These are phyloP conservation scores for Symmetrospora coprosmae DNA, from an alignment of 768 basidiomycete genomes.

Conservation along the genomic window DNA sequence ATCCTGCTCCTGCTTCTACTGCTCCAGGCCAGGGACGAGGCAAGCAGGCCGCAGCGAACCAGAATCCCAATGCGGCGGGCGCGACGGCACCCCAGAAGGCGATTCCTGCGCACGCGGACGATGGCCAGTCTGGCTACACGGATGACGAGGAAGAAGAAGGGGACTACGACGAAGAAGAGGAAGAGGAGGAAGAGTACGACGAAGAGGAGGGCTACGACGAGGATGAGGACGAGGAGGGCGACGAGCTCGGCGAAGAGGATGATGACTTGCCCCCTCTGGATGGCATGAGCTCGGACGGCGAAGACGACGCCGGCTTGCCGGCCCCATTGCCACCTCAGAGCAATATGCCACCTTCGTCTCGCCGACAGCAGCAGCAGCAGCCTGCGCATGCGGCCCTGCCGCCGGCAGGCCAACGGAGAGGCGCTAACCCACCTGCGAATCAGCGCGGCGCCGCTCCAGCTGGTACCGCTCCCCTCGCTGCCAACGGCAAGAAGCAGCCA, in stretches of 20 bases:
- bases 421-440: constrained; percentile 17
- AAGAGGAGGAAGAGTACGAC: constrained; percentile 49
- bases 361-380: background rate
- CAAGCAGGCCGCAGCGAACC: too few species aligned
- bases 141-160: constrained; percentile 50
- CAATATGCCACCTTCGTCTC: background rate
- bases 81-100: constrained; percentile 34
- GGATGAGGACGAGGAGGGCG: constrained; percentile 24
- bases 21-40: constrained; percentile 37
- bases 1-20: constrained; percentile 26
- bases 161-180: constrained; percentile 50
- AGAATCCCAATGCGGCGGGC: constrained; percentile 16
- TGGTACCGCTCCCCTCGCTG: constrained; percentile 7
- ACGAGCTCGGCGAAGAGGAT: constrained; percentile 26
- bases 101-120: constrained; percentile 41
- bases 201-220: constrained; percentile 27
- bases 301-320: background rate
- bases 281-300: constrained; percentile 11
- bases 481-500: constrained; percentile 8
- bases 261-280: constrained; percentile 17
- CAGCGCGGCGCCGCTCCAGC: background rate
- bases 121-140: constrained; percentile 45
- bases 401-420: too few species aligned
- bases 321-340: background rate
- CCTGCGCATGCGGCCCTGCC: constrained; percentile 19